Percentiles rank a stretch among this genome's conserved stretches.
phyloP scores from a whole-genome alignment of 2,329 filamentous ascomycete species.

The Penicillium paneum region DNA sequence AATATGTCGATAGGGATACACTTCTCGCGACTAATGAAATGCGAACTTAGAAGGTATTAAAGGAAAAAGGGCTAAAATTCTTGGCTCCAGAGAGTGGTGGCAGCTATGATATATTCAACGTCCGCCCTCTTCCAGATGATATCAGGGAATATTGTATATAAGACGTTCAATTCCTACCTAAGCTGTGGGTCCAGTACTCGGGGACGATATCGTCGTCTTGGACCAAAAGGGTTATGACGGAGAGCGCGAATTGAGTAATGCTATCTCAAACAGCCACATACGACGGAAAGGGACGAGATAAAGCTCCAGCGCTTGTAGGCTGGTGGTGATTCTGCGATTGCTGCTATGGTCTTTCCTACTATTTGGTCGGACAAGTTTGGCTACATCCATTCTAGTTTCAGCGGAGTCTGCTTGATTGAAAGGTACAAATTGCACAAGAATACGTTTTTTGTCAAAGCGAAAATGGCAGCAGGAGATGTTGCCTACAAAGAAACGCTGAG shows the following conservation, averaged over 20 bases:
- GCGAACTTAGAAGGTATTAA: not conserved
- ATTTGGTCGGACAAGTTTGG: no score
- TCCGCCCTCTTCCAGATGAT: conserved; percentile 4
- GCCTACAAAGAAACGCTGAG: no score
- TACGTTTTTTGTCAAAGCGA: no score
- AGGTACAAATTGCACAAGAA: no score
- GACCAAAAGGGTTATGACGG: not conserved
- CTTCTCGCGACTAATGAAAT: not conserved
- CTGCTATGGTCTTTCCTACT: no score
- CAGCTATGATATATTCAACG: conserved; percentile 9
- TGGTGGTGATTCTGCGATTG: not conserved
- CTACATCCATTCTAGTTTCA: no score
- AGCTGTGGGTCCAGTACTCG: not conserved
- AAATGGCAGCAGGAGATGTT: no score
- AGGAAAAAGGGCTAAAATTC: not conserved
- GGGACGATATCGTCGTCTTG: not conserved
- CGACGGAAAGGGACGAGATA: not conserved
- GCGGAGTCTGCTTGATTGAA: no score
- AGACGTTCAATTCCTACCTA: conserved; percentile 8
- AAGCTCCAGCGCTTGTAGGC: not conserved
- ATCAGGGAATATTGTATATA: conserved; percentile 7
- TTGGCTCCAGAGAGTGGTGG: not conserved
- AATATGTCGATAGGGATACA: not conserved
- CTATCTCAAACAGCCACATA: not conserved
- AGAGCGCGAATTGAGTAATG: not conserved